Conservation (phyloP, 495 filamentous ascomycete genomes). For the Neurospora intermedia region DNA sequence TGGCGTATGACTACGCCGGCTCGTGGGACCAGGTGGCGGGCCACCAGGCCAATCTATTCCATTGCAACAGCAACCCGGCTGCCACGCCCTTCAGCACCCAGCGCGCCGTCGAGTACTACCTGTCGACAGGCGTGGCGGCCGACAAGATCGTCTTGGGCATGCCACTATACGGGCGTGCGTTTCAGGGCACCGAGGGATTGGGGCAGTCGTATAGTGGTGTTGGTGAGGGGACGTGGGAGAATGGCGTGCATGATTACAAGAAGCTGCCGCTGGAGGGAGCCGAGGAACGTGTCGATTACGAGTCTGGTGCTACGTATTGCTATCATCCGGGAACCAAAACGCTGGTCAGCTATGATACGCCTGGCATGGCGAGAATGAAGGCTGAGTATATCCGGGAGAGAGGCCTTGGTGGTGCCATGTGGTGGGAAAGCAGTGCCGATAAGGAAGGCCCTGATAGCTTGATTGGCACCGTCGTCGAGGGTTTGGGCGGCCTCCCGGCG, state of each 20-base stretch:
- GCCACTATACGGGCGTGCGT: slow-evolving; percentile 86
- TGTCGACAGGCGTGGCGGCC: slow-evolving; percentile 46
- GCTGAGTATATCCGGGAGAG: slow-evolving; percentile 53
- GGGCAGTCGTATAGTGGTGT: slow-evolving; percentile 59
- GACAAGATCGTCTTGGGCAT: slow-evolving; percentile 80
- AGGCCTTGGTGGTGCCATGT: slow-evolving; percentile 79
- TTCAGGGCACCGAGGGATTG: slow-evolving; percentile 63
- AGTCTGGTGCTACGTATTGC: slow-evolving; percentile 58
- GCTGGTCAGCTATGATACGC: slow-evolving; percentile 74
- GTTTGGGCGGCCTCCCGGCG: slow-evolving; percentile 36
- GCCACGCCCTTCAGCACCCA: slow-evolving; percentile 71
- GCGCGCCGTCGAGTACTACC: slow-evolving; percentile 57
- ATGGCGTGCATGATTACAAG: slow-evolving; percentile 83
- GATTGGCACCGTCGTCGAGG: slow-evolving; percentile 57
- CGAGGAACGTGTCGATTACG: slow-evolving; percentile 38
- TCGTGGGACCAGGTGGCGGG: slow-evolving; percentile 66
- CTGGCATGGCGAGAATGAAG: slow-evolving; percentile 55
- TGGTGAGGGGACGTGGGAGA: slow-evolving; percentile 76
- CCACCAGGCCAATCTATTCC: slow-evolving; percentile 74
- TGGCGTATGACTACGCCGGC: slow-evolving; percentile 75
- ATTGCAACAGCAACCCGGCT: slow-evolving; percentile 38
- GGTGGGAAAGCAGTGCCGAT: slow-evolving; percentile 90
- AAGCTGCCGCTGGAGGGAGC: slow-evolving; percentile 46
- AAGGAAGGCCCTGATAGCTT: slow-evolving; percentile 54
- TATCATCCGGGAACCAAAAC: slow-evolving; percentile 49